phyloP scores from a whole-genome alignment of 75 land plant genomes.

The Selaginella tamariscina region DNA sequence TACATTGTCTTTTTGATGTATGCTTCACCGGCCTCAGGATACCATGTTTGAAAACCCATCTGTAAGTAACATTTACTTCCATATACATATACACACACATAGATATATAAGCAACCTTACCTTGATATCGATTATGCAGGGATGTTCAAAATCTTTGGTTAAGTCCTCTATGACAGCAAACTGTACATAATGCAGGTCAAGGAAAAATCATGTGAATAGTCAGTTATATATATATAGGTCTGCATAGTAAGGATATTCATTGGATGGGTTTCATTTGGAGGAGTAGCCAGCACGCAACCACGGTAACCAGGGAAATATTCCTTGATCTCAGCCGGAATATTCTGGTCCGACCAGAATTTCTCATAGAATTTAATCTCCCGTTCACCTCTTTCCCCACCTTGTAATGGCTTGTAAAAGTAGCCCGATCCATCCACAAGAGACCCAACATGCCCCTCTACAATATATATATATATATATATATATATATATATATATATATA shows the following conservation, averaged over 20 bases:
- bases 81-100: not conserved
- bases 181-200: constrained; percentile 10
- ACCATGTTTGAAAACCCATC: constrained; percentile 84
- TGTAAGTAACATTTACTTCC: constrained; percentile 4
- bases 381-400: constrained; percentile 45
- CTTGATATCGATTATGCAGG: constrained; percentile 29
- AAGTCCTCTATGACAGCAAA: constrained; percentile 37
- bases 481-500: not conserved
- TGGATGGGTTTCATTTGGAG: constrained; percentile 43
- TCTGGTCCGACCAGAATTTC: constrained; percentile 39
- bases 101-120: constrained; percentile 14
- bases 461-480: too few relatives aligned
- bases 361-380: constrained; percentile 59
- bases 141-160: constrained; percentile 25
- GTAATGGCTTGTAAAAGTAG: constrained; percentile 87
- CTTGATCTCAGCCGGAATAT: constrained; percentile 39
- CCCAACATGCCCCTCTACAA: constrained; percentile 47
- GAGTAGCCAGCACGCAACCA: constrained; percentile 40
- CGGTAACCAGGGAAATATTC: constrained; percentile 55
- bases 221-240: too few relatives aligned
- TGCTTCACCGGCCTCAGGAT: constrained; percentile 46
- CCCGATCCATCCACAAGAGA: constrained; percentile 75
- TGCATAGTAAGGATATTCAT: constrained; percentile 54
- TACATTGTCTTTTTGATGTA: constrained; percentile 56
- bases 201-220: not conserved